Percentiles rank a stretch among this genome's conserved stretches.
Evolutionary conservation across 148 eudicot genomes (phyloP).

Genomic region (Dianthus caryophyllus): DNA sequence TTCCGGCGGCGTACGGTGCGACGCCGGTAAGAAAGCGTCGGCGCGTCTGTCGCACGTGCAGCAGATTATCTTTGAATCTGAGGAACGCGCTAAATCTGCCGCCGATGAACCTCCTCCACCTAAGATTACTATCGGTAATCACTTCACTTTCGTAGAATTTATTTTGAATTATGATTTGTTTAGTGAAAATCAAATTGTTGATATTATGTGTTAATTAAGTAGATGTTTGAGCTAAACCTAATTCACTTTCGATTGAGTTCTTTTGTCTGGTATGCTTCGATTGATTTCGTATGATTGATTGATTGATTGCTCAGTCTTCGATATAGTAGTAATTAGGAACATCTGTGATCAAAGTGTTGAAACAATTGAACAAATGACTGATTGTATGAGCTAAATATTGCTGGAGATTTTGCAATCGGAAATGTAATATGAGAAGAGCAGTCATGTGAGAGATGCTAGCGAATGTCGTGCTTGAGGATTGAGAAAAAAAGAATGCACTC

Average conservation of each 20-base stretch:
- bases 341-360: too few relatives aligned
- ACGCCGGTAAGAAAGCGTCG: slow-evolving; percentile 52
- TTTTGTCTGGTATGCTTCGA: neutral
- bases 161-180: neutral
- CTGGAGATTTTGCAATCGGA: neutral
- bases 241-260: neutral
- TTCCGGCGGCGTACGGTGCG: slow-evolving; percentile 35
- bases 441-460: neutral
- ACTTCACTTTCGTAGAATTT: neutral
- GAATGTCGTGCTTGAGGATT: neutral
- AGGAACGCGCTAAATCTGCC: slow-evolving; percentile 56
- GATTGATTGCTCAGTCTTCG: too few relatives aligned
- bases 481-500: neutral
- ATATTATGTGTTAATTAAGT: too few relatives aligned
- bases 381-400: neutral
- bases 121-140: slow-evolving; percentile 54
- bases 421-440: slow-evolving; percentile 3
- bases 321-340: too few relatives aligned
- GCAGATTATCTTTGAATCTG: slow-evolving; percentile 53
- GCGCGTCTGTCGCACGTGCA: slow-evolving; percentile 72
- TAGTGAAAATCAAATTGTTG: neutral
- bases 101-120: slow-evolving; percentile 64
- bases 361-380: too few relatives aligned
- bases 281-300: too few relatives aligned
- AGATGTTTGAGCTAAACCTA: neutral